These are phyloP conservation scores for Hortaea werneckii DNA, from an alignment of 2,329 filamentous ascomycete genomes.

Conservation along the genomic window DNA sequence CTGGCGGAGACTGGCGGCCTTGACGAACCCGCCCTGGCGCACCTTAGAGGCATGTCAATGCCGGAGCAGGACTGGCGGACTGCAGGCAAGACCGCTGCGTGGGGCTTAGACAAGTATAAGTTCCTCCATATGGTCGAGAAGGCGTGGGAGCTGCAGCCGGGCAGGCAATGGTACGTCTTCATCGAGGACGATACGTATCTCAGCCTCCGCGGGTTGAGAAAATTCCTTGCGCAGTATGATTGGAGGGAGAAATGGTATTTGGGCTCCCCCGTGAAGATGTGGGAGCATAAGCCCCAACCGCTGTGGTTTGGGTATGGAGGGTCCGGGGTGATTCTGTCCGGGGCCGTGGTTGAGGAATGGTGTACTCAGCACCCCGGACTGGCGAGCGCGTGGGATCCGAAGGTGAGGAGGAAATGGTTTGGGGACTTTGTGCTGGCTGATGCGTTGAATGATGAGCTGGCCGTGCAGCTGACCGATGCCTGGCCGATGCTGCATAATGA, in stretches of 20 bases:
- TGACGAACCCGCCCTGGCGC: constrained; percentile 6
- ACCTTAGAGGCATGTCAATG: constrained; percentile 7
- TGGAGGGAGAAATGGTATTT: constrained; percentile 35
- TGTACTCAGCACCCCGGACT: constrained; percentile 5
- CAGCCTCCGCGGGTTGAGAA: constrained; percentile 32
- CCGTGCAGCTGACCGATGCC: constrained; percentile 10
- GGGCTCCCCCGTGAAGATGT: constrained; percentile 41
- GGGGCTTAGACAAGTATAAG: constrained; percentile 44
- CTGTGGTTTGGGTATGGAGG: constrained; percentile 16
- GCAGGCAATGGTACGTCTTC: constrained; percentile 44
- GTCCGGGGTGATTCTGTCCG: constrained; percentile 17
- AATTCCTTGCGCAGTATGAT: constrained; percentile 37
- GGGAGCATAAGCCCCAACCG: constrained; percentile 3
- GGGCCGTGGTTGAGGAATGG: constrained; percentile 11
- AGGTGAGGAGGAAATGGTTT: constrained; percentile 12
- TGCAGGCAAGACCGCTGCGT: constrained; percentile 27
- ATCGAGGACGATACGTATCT: constrained; percentile 43
- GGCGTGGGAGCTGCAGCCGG: constrained; percentile 32
- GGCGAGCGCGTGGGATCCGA: constrained; percentile 14
- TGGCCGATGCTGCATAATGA: constrained; percentile 16
- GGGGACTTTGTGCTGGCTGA: constrained; percentile 16
- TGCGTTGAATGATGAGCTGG: constrained; percentile 16
- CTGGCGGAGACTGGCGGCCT: constrained; percentile 9
- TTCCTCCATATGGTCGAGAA: constrained; percentile 41
- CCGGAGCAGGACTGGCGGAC: constrained; percentile 5